Conservation (phyloP, 2,329 filamentous ascomycete genomes). For the Trichoderma gracile region DNA sequence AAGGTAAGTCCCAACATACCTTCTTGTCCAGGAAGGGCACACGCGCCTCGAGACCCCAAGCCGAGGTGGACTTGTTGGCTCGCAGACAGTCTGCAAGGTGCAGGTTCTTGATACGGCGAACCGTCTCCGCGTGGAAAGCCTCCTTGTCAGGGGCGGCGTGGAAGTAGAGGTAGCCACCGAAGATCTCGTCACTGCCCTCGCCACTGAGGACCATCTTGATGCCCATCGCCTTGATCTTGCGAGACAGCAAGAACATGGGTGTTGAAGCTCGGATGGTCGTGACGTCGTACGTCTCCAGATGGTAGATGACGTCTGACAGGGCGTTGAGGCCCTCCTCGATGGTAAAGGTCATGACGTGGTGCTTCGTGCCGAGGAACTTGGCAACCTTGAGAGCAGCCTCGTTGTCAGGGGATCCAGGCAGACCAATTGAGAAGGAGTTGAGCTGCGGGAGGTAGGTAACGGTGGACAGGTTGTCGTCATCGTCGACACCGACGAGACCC, state of each 20-base stretch:
- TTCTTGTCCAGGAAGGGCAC: conserved; percentile 97
- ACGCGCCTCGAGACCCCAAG: conserved; percentile 96
- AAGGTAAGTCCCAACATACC: conserved; percentile 35
- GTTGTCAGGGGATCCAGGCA: conserved; percentile 89
- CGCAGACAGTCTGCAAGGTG: conserved; percentile 95
- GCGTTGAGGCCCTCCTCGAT: conserved; percentile 97
- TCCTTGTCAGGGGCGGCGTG: conserved; percentile 87
- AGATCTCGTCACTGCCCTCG: conserved; percentile 97
- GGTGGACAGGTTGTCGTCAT: conserved; percentile 84
- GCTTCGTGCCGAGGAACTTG: conserved; percentile 94
- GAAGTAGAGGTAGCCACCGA: conserved; percentile 98
- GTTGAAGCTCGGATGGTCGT: conserved; percentile 98
- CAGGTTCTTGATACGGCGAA: conserved; percentile 92
- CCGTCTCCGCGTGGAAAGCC: conserved; percentile 93
- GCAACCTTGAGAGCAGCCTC: conserved; percentile 90
- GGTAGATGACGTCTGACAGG: conserved; percentile 95
- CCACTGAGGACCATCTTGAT: conserved; percentile 99
- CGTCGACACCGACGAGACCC: conserved; percentile 89
- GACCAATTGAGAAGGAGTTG: conserved; percentile 98
- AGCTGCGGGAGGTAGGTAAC: conserved; percentile 90
- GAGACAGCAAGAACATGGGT: conserved; percentile 94
- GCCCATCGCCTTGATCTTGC: conserved; percentile 99
- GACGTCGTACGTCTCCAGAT: conserved; percentile 96
- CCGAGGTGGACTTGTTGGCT: conserved; percentile 98
- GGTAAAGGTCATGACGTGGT: conserved; percentile 98